Base-by-base conservation (phyloP, 139 green algal genomes). In the Yamagishiella unicocca region DNA sequence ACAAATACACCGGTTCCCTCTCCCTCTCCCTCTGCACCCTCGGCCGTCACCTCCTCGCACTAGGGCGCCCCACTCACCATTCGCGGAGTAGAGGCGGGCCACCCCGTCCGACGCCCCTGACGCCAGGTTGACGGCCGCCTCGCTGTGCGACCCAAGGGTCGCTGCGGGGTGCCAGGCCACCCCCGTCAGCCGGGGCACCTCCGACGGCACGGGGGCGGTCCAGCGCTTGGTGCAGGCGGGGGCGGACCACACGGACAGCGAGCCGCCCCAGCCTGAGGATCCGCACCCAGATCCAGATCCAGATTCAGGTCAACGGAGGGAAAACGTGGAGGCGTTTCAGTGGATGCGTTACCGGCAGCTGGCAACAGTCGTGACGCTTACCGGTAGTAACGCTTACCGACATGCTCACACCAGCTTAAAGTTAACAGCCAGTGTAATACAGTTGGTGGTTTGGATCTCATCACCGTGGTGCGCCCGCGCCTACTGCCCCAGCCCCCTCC, bases 151-250 rank as follows among this genome's bases (percentile, higher is more conserved):
- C 46, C 54, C 61, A 22, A 24, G 50, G 70, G 70, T 66, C 19
- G 88, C 88, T 31, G 89, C n/a, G 2, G 97, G 97, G 88, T 99
- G 95, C 95, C 97, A 98, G 0, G 93, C 95, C 12, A 99, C 77
- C 54, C 93, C 95, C 4, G 97, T 99, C 45, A 97, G 89, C 7
- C 97, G 93, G 12, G 80, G 80, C 37, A 8, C 80, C 62, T 99
- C 95, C 31, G 92, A 66, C 80, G 97, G 94, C 31, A 93, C 94
- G 25, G 91, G 78, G 29, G 97, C 92, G 19, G 62, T 40, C 64
- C 85, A 88, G 62, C 78, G 54, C 85, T 93, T 91, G 33, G 90
- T 45, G 75, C 88, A 89, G 25, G 71, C 87, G 25, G 89, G 87
- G 9, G 92, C 86, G 2, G 62, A 75, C 97, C 97, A 99, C 29